Percentiles rank a stretch among this genome's conserved stretches.
phyloP scores from a whole-genome alignment of 2,329 filamentous ascomycete species.

The Arachnomyces sp. region DNA sequence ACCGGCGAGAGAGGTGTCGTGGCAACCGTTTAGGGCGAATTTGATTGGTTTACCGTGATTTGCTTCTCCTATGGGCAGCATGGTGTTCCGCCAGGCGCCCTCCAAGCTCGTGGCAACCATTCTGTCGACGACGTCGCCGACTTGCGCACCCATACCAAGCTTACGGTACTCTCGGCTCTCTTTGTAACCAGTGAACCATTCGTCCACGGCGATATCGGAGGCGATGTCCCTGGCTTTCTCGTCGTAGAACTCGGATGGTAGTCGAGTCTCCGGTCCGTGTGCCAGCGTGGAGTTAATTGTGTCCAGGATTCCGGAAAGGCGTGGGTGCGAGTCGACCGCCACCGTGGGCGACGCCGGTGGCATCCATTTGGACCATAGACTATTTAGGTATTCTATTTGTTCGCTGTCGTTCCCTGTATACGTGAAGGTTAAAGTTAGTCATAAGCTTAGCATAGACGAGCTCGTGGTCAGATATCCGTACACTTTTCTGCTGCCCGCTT shows the following conservation, averaged over 20 bases:
- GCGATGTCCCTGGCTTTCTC: conserved; percentile 60
- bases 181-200: conserved; percentile 84
- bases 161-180: conserved; percentile 82
- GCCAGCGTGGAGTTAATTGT: conserved; percentile 83
- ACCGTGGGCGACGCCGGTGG: conserved; percentile 60
- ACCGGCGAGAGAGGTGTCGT: conserved; percentile 86
- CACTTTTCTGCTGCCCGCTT: conserved; percentile 63
- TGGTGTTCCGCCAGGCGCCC: conserved; percentile 46
- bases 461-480: conserved; percentile 18
- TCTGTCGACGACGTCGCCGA: conserved; percentile 73
- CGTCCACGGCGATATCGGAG: conserved; percentile 69
- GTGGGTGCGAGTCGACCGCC: conserved; percentile 74
- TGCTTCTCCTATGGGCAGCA: conserved; percentile 39
- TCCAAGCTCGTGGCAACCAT: conserved; percentile 63
- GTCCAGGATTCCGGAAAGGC: conserved; percentile 87
- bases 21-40: conserved; percentile 76
- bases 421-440: conserved; percentile 1
- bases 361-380: conserved; percentile 77
- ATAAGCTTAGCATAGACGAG: neutral
- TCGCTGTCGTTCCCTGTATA: conserved; percentile 56
- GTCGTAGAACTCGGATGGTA: conserved; percentile 86
- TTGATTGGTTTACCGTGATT: conserved; percentile 47
- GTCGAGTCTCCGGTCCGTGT: conserved; percentile 68
- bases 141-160: conserved; percentile 74
- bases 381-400: conserved; percentile 78